A percentile compares a stretch with the other conserved stretches of the same genome.
Conservation (phyloP, 768 basidiomycete species). For the Leccinum imitatum region DNA sequence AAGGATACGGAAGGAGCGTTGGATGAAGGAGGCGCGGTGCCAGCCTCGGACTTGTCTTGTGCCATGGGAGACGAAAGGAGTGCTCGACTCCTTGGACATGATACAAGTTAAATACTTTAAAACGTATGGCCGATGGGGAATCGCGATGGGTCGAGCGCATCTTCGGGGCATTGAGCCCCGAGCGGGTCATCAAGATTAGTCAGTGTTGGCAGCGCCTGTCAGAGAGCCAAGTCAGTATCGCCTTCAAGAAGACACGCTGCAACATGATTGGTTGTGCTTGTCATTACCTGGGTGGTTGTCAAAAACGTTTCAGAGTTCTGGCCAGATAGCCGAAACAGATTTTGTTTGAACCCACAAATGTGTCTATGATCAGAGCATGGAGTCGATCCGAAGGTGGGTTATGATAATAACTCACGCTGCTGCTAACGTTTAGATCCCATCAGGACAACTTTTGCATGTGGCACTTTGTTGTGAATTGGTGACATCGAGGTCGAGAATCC, state of each 20-base stretch:
- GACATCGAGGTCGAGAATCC: no score
- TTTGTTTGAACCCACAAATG: not conserved
- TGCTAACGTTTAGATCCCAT: not conserved
- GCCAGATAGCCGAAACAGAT: no score
- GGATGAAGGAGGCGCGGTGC: conserved; percentile 27
- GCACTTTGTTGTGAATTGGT: no score
- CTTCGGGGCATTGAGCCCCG: not conserved
- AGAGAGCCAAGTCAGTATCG: not conserved
- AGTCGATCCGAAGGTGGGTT: not conserved
- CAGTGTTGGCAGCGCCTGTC: not conserved
- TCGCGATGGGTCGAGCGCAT: no score
- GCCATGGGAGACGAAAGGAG: not conserved
- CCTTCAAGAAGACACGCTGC: not conserved
- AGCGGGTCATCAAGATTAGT: not conserved
- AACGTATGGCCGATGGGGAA: not conserved
- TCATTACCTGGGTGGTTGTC: not conserved
- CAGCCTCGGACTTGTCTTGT: not conserved
- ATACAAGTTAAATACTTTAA: not conserved
- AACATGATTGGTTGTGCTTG: not conserved
- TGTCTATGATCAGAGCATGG: not conserved
- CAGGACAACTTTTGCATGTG: not conserved
- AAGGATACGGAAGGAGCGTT: conserved; percentile 41
- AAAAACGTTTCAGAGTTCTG: not conserved
- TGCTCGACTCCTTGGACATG: not conserved
- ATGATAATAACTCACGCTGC: not conserved